Evolutionary conservation across 225 moss, liverwort and hornwort genomes (phyloP).

Genomic region (Bryoerythrophyllum caledonicum): DNA sequence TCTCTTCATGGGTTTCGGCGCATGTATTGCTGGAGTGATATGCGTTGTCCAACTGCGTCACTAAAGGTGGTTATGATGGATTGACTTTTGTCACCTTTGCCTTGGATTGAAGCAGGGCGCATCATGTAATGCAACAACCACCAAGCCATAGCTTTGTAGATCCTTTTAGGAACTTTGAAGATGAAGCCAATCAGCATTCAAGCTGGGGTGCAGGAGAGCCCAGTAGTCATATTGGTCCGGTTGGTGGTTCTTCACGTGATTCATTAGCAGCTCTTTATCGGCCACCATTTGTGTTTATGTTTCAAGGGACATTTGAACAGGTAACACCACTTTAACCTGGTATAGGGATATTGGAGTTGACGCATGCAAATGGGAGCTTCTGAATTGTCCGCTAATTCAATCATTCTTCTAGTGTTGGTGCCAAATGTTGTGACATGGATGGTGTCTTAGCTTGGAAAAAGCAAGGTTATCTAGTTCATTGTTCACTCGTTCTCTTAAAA

Average conservation of each 20-base stretch:
- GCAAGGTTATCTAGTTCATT: not conserved
- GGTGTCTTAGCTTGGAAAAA: not conserved
- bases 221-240: slow-evolving; percentile 53
- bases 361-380: slow-evolving; percentile 5
- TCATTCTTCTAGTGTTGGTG: slow-evolving; percentile 6
- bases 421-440: slow-evolving; percentile 1
- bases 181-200: slow-evolving; percentile 88
- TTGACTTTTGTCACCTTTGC: slow-evolving; percentile 6
- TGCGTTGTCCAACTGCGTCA: slow-evolving; percentile 6
- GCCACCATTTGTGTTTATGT: slow-evolving; percentile 96
- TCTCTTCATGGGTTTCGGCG: slow-evolving; percentile 12
- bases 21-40: not conserved
- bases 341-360: not conserved
- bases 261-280: slow-evolving; percentile 97
- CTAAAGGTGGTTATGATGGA: slow-evolving; percentile 11
- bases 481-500: not conserved
- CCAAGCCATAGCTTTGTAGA: slow-evolving; percentile 86
- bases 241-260: slow-evolving; percentile 66
- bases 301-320: slow-evolving; percentile 99
- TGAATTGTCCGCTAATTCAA: slow-evolving; percentile 10
- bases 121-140: slow-evolving; percentile 66
- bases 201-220: slow-evolving; percentile 72
- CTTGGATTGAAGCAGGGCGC: slow-evolving; percentile 53
- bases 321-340: slow-evolving; percentile 30
- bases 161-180: slow-evolving; percentile 97